These are phyloP conservation scores for Rutstroemia sp. DNA, from an alignment of 2,329 filamentous ascomycete genomes.

Conservation along the genomic window DNA sequence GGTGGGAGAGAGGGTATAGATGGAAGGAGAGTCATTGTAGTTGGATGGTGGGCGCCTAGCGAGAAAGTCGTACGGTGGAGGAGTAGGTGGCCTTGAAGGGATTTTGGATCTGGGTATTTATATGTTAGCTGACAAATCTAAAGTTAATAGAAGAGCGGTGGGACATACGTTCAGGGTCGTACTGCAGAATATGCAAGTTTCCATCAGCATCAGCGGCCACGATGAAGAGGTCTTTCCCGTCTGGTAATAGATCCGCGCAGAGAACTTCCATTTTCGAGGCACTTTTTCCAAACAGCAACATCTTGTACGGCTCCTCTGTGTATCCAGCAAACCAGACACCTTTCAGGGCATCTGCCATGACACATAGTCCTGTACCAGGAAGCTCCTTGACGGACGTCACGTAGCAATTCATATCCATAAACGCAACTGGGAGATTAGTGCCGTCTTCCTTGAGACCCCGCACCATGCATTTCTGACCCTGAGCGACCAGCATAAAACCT, in stretches of 20 bases:
- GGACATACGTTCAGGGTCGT: conserved; percentile 81
- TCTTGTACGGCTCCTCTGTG: conserved; percentile 92
- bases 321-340: conserved; percentile 96
- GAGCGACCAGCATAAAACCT: conserved; percentile 80
- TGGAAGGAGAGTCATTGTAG: conserved; percentile 68
- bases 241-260: conserved; percentile 80
- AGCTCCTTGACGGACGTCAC: conserved; percentile 81
- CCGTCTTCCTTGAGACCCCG: conserved; percentile 93
- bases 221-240: conserved; percentile 75
- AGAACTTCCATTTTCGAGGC: conserved; percentile 70
- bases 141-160: neutral
- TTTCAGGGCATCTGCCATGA: conserved; percentile 86
- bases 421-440: conserved; percentile 84
- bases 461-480: conserved; percentile 97
- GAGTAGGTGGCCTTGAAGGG: conserved; percentile 78
- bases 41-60: conserved; percentile 69
- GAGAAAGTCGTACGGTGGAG: conserved; percentile 85
- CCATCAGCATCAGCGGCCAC: conserved; percentile 77
- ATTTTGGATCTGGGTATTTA: conserved; percentile 68
- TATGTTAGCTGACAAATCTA: too few species aligned
- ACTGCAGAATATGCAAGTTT: conserved; percentile 83
- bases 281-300: conserved; percentile 88
- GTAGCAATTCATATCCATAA: conserved; percentile 96
- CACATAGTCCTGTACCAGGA: conserved; percentile 72
- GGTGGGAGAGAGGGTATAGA: conserved; percentile 45